phyloP scores from a whole-genome alignment of 176 grass and related monocot species.

The Juncus effusus region DNA sequence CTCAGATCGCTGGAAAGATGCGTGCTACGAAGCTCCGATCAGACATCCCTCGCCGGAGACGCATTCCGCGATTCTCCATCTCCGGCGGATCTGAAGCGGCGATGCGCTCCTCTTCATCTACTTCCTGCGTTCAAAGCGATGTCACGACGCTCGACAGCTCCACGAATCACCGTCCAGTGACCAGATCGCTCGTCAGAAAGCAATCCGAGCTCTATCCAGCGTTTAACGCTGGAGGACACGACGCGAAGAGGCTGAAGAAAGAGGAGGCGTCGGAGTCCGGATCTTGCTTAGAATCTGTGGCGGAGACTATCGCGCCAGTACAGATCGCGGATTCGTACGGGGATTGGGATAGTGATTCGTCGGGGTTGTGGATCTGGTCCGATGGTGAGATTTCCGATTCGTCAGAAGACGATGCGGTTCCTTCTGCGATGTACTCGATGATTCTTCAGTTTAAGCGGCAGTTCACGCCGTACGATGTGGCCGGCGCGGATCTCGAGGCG shows the following conservation, averaged over 20 bases:
- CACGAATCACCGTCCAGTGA: neutral
- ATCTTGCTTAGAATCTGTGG: conserved; percentile 22
- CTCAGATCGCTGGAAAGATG: conserved; percentile 8
- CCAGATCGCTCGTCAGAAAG: conserved; percentile 21
- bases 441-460: conserved; percentile 29
- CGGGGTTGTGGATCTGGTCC: conserved; percentile 15
- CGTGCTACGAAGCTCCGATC: conserved; percentile 24
- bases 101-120: conserved; percentile 14
- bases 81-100: neutral
- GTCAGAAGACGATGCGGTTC: conserved; percentile 20
- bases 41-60: conserved; percentile 28
- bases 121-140: conserved; percentile 21
- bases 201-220: conserved; percentile 6
- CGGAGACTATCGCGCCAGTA: conserved; percentile 13
- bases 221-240: neutral
- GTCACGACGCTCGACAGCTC: conserved; percentile 22
- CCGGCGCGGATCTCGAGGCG: neutral
- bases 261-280: conserved; percentile 9
- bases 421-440: conserved; percentile 15
- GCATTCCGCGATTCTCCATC: conserved; percentile 9
- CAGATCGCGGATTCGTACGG: conserved; percentile 13
- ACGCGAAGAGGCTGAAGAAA: conserved; percentile 15
- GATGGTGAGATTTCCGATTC: conserved; percentile 20
- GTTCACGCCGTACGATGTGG: neutral
- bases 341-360: conserved; percentile 15